These are phyloP conservation scores for Primulina huaijiensis DNA, from an alignment of 257 asterid species.

Conservation along the genomic window DNA sequence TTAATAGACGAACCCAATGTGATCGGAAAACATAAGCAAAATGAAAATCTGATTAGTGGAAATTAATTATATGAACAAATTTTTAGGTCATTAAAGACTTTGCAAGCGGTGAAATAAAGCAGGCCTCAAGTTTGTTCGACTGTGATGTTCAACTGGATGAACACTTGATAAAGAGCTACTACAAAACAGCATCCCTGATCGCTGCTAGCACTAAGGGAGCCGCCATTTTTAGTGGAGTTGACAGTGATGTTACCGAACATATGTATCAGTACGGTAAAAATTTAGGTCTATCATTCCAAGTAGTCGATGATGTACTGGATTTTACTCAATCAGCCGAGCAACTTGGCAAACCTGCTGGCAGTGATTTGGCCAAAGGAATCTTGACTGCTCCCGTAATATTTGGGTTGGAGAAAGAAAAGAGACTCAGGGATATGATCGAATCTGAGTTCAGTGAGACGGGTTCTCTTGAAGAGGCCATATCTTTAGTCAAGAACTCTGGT, in stretches of 20 bases:
- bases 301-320: slow-evolving; percentile 85
- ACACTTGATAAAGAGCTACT: slow-evolving; percentile 84
- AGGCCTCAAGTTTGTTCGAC: slow-evolving; percentile 81
- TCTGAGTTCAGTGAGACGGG: slow-evolving; percentile 76
- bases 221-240: slow-evolving; percentile 75
- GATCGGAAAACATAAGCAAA: background rate
- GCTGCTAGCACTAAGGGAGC: slow-evolving; percentile 97
- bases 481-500: slow-evolving; percentile 59
- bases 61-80: background rate
- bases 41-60: background rate
- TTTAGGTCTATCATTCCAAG: slow-evolving; percentile 83
- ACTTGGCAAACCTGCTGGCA: slow-evolving; percentile 90
- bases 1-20: background rate
- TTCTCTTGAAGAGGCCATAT: slow-evolving; percentile 75
- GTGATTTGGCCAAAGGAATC: slow-evolving; percentile 80
- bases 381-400: slow-evolving; percentile 85
- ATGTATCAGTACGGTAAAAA: slow-evolving; percentile 92
- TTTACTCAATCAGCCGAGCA: slow-evolving; percentile 90
- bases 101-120: slow-evolving; percentile 97
- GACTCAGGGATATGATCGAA: slow-evolving; percentile 73
- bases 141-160: slow-evolving; percentile 80
- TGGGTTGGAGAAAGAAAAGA: slow-evolving; percentile 63
- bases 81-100: slow-evolving; percentile 90
- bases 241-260: slow-evolving; percentile 46
- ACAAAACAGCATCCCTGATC: slow-evolving; percentile 87